Evolutionary conservation across 768 basidiomycete species (phyloP).

Genomic region (Mycena latifolia): DNA sequence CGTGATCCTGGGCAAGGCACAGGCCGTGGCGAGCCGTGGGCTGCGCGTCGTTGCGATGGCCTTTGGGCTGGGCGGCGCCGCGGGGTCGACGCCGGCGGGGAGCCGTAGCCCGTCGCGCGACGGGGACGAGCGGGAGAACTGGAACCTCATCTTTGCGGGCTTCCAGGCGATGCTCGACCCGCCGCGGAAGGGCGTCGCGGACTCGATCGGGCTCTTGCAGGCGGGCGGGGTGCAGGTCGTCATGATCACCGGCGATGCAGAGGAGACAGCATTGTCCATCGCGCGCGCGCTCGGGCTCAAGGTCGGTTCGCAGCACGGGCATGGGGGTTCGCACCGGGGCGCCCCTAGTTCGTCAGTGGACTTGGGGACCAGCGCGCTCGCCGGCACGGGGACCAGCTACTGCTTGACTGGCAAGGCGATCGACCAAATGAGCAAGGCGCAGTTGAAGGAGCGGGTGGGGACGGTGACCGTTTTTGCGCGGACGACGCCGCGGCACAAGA

Average conservation of each 20-base stretch:
- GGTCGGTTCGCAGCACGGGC: conserved; percentile 66
- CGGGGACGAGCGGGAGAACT: conserved; percentile 40
- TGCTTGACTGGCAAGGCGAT: conserved; percentile 87
- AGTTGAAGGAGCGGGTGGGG: conserved; percentile 87
- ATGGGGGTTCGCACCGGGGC: conserved; percentile 55
- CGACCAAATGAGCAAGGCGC: conserved; percentile 84
- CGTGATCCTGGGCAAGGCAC: conserved; percentile 79
- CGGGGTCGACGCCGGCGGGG: conserved; percentile 38
- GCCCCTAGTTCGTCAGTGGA: background rate
- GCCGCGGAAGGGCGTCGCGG: conserved; percentile 92
- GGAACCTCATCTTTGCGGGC: conserved; percentile 88
- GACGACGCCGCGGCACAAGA: conserved; percentile 97
- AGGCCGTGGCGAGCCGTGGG: conserved; percentile 78
- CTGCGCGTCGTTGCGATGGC: conserved; percentile 94
- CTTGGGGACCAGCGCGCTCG: conserved; percentile 41
- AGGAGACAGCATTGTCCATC: conserved; percentile 90
- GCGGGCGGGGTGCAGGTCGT: conserved; percentile 94
- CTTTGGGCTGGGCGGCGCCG: conserved; percentile 70
- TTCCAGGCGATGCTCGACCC: conserved; percentile 98
- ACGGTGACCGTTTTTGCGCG: conserved; percentile 91
- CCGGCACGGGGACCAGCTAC: conserved; percentile 43
- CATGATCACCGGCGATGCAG: conserved; percentile 98
- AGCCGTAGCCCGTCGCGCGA: conserved; percentile 30
- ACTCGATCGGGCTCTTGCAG: conserved; percentile 86
- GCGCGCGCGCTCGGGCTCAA: conserved; percentile 88